Conservation (phyloP, 2,329 filamentous ascomycete species). For the Westerdykella aurantiaca region DNA sequence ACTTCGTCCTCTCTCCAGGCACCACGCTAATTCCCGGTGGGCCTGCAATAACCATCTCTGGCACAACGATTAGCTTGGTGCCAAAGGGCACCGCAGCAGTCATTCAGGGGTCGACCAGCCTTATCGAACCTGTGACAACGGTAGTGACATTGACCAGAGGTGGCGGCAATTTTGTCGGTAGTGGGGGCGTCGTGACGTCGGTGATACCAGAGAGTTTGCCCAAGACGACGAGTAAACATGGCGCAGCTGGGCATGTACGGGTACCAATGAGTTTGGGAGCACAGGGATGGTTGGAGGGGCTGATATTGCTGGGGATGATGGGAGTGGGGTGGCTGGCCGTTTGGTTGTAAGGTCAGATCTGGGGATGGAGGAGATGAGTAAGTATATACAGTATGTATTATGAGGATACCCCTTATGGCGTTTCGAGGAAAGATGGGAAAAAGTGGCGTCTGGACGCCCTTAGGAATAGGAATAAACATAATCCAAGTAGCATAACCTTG, state of each 20-base stretch:
- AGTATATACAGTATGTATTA: conserved; percentile 6
- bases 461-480: no score
- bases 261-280: neutral
- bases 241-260: conserved; percentile 1
- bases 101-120: conserved; percentile 19
- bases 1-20: conserved; percentile 38
- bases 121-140: conserved; percentile 17
- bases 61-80: conserved; percentile 29
- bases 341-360: conserved; percentile 9
- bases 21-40: conserved; percentile 36
- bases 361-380: neutral
- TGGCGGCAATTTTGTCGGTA: neutral
- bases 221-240: conserved; percentile 3
- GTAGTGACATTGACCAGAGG: conserved; percentile 9
- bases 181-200: neutral
- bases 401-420: conserved; percentile 6
- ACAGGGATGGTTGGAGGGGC: conserved; percentile 9
- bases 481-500: no score
- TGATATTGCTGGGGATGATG: conserved; percentile 11
- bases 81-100: conserved; percentile 23
- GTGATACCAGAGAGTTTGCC: no score
- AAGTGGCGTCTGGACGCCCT: no score
- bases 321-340: conserved; percentile 13
- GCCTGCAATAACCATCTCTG: conserved; percentile 26
- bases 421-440: no score